Conservation (phyloP, 2,329 filamentous ascomycete genomes). For the Davidsoniella virescens region DNA sequence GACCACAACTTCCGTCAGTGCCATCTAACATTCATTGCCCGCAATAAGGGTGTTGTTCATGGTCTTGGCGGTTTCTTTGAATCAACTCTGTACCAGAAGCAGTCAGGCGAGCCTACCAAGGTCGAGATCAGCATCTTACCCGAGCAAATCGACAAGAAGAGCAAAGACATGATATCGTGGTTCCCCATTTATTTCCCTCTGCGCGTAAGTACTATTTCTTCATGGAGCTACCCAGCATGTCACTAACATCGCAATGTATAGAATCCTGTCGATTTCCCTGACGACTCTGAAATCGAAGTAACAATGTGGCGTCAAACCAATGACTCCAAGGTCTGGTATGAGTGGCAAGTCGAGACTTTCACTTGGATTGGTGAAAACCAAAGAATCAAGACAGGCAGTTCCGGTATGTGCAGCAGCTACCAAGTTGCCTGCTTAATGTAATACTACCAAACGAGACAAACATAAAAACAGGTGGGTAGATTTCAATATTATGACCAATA, state of each 20-base stretch:
- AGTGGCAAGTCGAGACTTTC: slow-evolving; percentile 88
- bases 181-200: slow-evolving; percentile 97
- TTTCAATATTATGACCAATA: neutral
- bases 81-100: slow-evolving; percentile 63
- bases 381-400: slow-evolving; percentile 48
- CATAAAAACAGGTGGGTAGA: neutral
- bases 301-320: slow-evolving; percentile 96
- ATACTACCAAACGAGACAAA: neutral
- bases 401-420: slow-evolving; percentile 51
- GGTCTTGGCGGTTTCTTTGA: slow-evolving; percentile 93
- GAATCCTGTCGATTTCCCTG: slow-evolving; percentile 74
- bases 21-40: slow-evolving; percentile 61
- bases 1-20: slow-evolving; percentile 80
- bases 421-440: slow-evolving; percentile 59
- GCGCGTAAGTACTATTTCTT: slow-evolving; percentile 43
- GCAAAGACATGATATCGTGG: slow-evolving; percentile 97
- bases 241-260: slow-evolving; percentile 22
- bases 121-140: slow-evolving; percentile 88
- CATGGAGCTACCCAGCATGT: neutral
- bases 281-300: slow-evolving; percentile 69
- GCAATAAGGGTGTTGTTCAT: slow-evolving; percentile 69
- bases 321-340: slow-evolving; percentile 93
- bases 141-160: slow-evolving; percentile 80
- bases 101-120: slow-evolving; percentile 27
- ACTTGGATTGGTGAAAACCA: slow-evolving; percentile 42